These are phyloP conservation scores for Bipolaris victoriae DNA, from an alignment of 2,329 filamentous ascomycete species.

Conservation along the genomic window DNA sequence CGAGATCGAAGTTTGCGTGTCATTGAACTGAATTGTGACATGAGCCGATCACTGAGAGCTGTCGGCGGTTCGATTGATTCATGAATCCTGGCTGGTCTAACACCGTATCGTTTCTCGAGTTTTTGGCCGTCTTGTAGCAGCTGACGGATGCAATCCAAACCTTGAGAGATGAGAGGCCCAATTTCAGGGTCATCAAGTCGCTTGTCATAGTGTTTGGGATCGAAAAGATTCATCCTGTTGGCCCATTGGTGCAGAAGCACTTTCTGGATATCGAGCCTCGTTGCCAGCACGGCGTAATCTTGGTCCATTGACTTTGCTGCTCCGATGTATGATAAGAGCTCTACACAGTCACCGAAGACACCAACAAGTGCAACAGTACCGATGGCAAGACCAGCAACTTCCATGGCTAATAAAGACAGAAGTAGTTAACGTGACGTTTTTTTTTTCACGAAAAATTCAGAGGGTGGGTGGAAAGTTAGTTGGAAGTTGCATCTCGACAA, in stretches of 20 bases:
- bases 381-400: neutral
- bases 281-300: neutral
- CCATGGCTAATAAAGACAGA: neutral
- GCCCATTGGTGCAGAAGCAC: neutral
- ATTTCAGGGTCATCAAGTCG: neutral
- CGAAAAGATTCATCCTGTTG: neutral
- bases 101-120: neutral
- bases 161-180: neutral
- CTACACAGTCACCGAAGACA: neutral
- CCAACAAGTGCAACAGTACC: neutral
- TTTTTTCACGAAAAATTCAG: too few species aligned
- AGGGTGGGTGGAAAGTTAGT: too few species aligned
- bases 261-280: neutral
- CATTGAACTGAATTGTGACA: neutral
- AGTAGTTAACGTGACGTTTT: too few species aligned
- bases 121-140: neutral
- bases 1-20: neutral
- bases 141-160: neutral
- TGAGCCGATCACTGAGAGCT: neutral
- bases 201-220: neutral
- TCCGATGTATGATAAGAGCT: neutral
- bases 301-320: neutral
- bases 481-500: neutral
- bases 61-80: too few species aligned
- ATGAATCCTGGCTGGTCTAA: neutral